A percentile compares a stretch with the other conserved stretches of the same genome.
Conservation (phyloP, 2,329 filamentous ascomycete species). For the Ciborinia camelliae region DNA sequence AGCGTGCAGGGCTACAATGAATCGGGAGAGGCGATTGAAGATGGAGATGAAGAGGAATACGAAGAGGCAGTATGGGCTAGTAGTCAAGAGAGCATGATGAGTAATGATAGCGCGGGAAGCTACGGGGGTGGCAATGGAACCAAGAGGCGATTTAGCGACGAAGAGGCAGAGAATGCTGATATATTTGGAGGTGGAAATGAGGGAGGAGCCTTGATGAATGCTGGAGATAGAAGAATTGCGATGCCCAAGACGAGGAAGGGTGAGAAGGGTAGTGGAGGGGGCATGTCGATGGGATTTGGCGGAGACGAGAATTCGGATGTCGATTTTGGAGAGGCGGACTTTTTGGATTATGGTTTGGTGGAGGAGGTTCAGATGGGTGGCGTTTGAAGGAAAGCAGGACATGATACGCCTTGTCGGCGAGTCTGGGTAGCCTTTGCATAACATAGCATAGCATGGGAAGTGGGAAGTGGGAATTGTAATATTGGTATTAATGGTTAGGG, state of each 20-base stretch:
- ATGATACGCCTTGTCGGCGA: background rate
- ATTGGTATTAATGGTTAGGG: background rate
- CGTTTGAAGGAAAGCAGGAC: slow-evolving; percentile 21
- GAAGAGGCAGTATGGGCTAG: slow-evolving; percentile 30
- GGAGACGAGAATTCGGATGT: slow-evolving; percentile 47
- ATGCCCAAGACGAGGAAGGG: slow-evolving; percentile 26
- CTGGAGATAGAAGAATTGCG: slow-evolving; percentile 29
- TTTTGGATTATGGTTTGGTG: slow-evolving; percentile 47
- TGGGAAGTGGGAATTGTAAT: background rate
- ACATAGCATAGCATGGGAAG: background rate
- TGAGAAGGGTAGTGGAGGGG: slow-evolving; percentile 28
- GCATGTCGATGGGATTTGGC: slow-evolving; percentile 23
- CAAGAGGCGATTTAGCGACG: slow-evolving; percentile 32
- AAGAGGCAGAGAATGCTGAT: slow-evolving; percentile 28
- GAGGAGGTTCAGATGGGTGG: slow-evolving; percentile 37
- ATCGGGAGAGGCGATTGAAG: slow-evolving; percentile 38
- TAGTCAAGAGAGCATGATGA: slow-evolving; percentile 32
- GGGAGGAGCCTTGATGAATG: slow-evolving; percentile 23
- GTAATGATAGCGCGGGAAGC: slow-evolving; percentile 22
- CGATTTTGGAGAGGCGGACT: slow-evolving; percentile 67
- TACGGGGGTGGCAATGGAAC: slow-evolving; percentile 17
- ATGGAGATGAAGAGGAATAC: slow-evolving; percentile 35
- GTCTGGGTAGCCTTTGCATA: background rate
- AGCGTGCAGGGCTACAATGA: slow-evolving; percentile 45
- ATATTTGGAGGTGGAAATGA: slow-evolving; percentile 10